phyloP scores from a whole-genome alignment of 148 eudicot genomes.

The Vaccinium corymbosum region DNA sequence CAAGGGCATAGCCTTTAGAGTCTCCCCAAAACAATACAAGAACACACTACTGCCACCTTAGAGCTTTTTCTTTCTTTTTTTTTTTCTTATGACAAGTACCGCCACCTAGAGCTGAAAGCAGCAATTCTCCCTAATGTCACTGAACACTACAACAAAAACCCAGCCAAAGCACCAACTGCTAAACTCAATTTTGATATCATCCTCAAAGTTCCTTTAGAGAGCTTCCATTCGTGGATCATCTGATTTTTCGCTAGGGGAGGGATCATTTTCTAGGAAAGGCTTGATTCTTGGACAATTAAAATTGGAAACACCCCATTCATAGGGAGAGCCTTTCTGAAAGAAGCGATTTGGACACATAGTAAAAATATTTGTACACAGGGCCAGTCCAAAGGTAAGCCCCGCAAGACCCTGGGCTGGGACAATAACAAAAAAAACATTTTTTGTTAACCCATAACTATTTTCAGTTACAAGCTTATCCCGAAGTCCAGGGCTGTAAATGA shows the following conservation, averaged over 20 bases:
- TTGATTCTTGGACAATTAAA: background rate
- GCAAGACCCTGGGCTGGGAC: too few relatives aligned
- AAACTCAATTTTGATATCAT: background rate
- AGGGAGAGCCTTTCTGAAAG: background rate
- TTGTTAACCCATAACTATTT: too few relatives aligned
- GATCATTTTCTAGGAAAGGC: background rate
- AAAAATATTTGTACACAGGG: too few relatives aligned
- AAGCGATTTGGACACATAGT: background rate
- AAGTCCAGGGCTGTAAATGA: too few relatives aligned
- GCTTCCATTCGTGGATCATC: background rate
- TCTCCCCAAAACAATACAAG: background rate
- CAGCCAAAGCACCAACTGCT: background rate
- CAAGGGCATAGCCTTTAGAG: background rate
- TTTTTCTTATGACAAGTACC: too few relatives aligned
- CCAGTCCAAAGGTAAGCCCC: too few relatives aligned
- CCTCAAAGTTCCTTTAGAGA: background rate
- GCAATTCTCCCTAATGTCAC: background rate
- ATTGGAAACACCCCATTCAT: background rate
- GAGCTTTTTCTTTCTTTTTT: too few relatives aligned
- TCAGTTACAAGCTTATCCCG: too few relatives aligned
- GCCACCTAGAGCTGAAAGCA: background rate
- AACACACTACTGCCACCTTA: background rate
- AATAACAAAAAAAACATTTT: too few relatives aligned
- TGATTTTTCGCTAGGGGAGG: background rate
- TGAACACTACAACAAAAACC: background rate